Conservation (phyloP, 352 stramenopile species). For the Pythium apleroticum region DNA sequence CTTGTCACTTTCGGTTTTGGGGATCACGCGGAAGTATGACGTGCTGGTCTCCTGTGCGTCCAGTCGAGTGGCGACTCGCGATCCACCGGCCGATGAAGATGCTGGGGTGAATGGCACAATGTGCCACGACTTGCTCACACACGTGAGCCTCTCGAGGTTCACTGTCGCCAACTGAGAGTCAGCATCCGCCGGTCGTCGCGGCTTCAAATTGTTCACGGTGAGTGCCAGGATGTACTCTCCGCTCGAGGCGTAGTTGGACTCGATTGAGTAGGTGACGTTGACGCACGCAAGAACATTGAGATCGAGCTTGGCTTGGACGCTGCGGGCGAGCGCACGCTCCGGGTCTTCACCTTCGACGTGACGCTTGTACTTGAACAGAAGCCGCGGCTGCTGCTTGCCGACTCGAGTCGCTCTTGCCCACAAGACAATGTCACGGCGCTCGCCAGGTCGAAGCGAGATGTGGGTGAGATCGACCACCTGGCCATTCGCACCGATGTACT, state of each 20-base stretch:
- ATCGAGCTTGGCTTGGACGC: constrained; percentile 60
- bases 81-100: not conserved
- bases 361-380: constrained; percentile 74
- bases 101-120: constrained; percentile 43
- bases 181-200: constrained; percentile 23
- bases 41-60: constrained; percentile 77
- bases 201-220: constrained; percentile 56
- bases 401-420: constrained; percentile 43
- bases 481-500: constrained; percentile 64
- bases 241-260: constrained; percentile 58
- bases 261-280: constrained; percentile 60
- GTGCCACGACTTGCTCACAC: constrained; percentile 62
- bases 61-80: constrained; percentile 21
- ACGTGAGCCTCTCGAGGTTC: constrained; percentile 53
- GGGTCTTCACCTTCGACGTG: constrained; percentile 25
- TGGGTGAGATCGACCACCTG: constrained; percentile 60
- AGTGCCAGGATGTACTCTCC: constrained; percentile 78
- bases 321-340: constrained; percentile 25
- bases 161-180: constrained; percentile 28
- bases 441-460: constrained; percentile 50
- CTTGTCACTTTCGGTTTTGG: not conserved
- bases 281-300: constrained; percentile 62
- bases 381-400: constrained; percentile 46
- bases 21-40: constrained; percentile 72
- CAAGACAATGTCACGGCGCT: constrained; percentile 47